phyloP scores from a whole-genome alignment of 345 rosid species.

The Aurinia saxatilis region DNA sequence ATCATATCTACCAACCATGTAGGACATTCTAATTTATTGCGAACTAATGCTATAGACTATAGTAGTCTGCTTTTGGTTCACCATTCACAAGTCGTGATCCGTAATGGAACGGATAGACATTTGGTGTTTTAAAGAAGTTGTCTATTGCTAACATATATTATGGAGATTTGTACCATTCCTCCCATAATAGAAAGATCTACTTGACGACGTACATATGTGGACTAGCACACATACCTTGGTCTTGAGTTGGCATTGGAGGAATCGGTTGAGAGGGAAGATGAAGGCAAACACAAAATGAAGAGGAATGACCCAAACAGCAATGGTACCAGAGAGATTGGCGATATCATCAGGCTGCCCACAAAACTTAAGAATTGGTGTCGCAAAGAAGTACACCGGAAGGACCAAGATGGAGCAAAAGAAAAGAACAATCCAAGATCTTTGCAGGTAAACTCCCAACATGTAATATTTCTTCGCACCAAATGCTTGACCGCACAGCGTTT shows the following conservation, averaged over 20 bases:
- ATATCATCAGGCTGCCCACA: constrained; percentile 58
- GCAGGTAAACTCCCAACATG: constrained; percentile 67
- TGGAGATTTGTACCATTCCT: too few species aligned
- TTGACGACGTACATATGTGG: too few species aligned
- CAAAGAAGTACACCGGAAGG: constrained; percentile 41
- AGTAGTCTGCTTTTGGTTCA: too few species aligned
- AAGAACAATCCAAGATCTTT: constrained; percentile 61
- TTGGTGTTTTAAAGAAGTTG: too few species aligned
- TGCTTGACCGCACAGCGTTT: constrained; percentile 38
- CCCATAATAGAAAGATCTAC: too few species aligned
- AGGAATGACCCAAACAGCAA: constrained; percentile 45
- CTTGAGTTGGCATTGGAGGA: constrained; percentile 53
- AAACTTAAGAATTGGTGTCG: constrained; percentile 38
- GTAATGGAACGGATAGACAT: too few species aligned
- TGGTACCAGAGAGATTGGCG: constrained; percentile 44
- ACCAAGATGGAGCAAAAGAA: constrained; percentile 41
- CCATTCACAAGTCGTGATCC: too few species aligned
- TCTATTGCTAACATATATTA: too few species aligned
- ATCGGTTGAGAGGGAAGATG: constrained; percentile 58
- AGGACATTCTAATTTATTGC: too few species aligned
- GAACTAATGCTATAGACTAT: too few species aligned
- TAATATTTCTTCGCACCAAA: constrained; percentile 54
- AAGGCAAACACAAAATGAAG: constrained; percentile 63
- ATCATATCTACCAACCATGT: too few species aligned
- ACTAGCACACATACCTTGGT: background rate